phyloP scores from a whole-genome alignment of 2,329 filamentous ascomycete genomes.

The Apiospora hydei region DNA sequence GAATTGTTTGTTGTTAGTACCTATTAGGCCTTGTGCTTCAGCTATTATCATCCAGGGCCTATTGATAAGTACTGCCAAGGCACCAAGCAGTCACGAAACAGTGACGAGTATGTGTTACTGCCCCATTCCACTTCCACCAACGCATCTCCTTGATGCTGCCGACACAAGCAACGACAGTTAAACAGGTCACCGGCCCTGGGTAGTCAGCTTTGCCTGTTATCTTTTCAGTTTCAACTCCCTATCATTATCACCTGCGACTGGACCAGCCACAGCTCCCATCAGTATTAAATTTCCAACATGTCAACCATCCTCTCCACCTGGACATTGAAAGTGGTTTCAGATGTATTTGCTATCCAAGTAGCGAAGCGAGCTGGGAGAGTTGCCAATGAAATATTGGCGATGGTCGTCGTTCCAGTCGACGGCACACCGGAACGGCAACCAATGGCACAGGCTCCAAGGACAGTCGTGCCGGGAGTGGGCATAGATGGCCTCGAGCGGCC shows the following conservation, averaged over 20 bases:
- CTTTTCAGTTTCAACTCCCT: not conserved
- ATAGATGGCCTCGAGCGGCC: conserved; percentile 96
- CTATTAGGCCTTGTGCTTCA: not conserved
- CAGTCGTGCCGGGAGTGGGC: conserved; percentile 98
- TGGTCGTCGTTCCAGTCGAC: conserved; percentile 96
- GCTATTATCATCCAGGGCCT: too few relatives aligned
- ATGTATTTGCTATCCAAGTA: conserved; percentile 98
- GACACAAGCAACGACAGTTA: not conserved
- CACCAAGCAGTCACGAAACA: not conserved
- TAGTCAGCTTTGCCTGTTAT: not conserved
- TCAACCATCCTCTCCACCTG: not conserved
- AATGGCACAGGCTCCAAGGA: conserved; percentile 94
- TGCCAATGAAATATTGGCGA: conserved; percentile 98
- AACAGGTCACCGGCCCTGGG: not conserved
- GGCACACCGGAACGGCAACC: conserved; percentile 97
- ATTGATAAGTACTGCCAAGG: too few relatives aligned
- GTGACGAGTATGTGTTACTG: not conserved
- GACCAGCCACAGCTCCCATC: not conserved
- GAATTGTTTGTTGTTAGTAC: not conserved
- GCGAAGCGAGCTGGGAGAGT: conserved; percentile 96
- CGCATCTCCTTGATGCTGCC: not conserved
- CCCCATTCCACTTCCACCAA: not conserved
- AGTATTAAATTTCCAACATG: not conserved
- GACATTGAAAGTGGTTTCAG: conserved; percentile 81
- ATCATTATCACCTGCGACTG: not conserved